Base-by-base conservation (phyloP, 2,329 filamentous ascomycete species). In the Phoma sp. region DNA sequence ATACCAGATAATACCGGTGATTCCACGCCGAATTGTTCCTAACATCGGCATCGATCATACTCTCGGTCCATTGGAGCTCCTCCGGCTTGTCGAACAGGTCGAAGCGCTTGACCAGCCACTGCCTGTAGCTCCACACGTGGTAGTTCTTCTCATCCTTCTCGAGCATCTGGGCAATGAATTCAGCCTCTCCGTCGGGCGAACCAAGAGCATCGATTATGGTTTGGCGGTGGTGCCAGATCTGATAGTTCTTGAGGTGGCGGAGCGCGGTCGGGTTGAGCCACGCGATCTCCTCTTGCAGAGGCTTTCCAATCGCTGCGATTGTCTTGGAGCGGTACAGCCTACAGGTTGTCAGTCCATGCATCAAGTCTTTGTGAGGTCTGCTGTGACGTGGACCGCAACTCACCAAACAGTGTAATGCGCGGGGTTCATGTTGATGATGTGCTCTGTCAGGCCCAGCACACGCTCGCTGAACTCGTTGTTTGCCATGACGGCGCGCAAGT, bases 11-110 rank as follows among this genome's bases (percentile, higher is more conserved):
- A 81, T 95, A 98, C 46, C 95, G 88, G 79, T 99, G 93, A 62
- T 93, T 96, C 95, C 95, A 99, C 13, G 93, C 95, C 39, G 90
- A 95, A 75, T 99, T 99, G 79, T 99, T 99, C 68, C 93, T 85
- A 55, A 98, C 86, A 75, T 99, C 95, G 30, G 85, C 80, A 52
- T 85, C 80, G 53, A 99, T 83, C 73, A 96, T 83, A 35, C 77
- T 76, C 70, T 95, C 89, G 30, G 91, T 85, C 55, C 88, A 86
- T 46, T 80, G 75, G 18, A 96, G 79, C 80, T 99, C 86, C 4
- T 77, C 87, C 1, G 76, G 86, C 42, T 69, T 62, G 44, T 82
- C 80, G 37, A 70, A 74, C 40, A 86, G 76, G 45, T 74, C 74
- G 74, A 89, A 86, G 44, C 83, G 78, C 61, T 85, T 82, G 75